Conservation (phyloP, 139 green algal genomes). For the Haematococcus sp. region DNA sequence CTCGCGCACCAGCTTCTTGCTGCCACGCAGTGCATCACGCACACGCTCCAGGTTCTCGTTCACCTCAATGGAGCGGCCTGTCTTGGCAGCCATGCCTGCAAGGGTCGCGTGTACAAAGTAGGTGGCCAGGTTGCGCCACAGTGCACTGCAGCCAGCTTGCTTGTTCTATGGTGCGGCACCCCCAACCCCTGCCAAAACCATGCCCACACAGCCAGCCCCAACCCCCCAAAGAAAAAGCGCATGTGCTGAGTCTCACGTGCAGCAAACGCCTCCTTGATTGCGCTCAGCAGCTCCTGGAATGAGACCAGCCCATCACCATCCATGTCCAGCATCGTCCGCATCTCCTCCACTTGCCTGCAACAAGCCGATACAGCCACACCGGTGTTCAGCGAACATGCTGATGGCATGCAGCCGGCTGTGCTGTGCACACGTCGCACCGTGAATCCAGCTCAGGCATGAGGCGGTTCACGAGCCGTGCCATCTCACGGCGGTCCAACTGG, state of each 20-base stretch:
- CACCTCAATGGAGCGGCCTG: slow-evolving; percentile 30
- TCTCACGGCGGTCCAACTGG: slow-evolving; percentile 38
- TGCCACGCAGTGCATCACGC: slow-evolving; percentile 51
- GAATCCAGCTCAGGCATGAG: slow-evolving; percentile 36
- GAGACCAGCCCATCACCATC: slow-evolving; percentile 36
- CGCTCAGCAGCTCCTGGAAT: slow-evolving; percentile 23
- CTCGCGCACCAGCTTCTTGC: slow-evolving; percentile 45
- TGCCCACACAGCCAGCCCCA: too few species aligned
- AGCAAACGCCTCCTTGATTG: slow-evolving; percentile 40
- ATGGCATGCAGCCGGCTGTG: neutral
- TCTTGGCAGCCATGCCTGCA: slow-evolving; percentile 37
- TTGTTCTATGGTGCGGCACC: too few species aligned
- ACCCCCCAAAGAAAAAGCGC: too few species aligned
- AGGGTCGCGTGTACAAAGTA: too few species aligned
- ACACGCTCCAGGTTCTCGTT: slow-evolving; percentile 45
- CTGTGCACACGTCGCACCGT: neutral
- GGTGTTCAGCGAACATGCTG: neutral
- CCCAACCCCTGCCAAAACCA: too few species aligned
- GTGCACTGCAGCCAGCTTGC: too few species aligned
- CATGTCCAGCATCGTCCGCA: slow-evolving; percentile 53
- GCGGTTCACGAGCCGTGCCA: slow-evolving; percentile 23
- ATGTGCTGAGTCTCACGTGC: slow-evolving; percentile 37
- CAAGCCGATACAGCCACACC: neutral
- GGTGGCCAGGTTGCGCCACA: too few species aligned
- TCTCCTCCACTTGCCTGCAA: slow-evolving; percentile 62